A percentile compares a stretch with the other conserved stretches of the same genome.
Evolutionary conservation across 1,139 yeast genomes (phyloP).

Genomic region (Tardiomyces blankii): DNA sequence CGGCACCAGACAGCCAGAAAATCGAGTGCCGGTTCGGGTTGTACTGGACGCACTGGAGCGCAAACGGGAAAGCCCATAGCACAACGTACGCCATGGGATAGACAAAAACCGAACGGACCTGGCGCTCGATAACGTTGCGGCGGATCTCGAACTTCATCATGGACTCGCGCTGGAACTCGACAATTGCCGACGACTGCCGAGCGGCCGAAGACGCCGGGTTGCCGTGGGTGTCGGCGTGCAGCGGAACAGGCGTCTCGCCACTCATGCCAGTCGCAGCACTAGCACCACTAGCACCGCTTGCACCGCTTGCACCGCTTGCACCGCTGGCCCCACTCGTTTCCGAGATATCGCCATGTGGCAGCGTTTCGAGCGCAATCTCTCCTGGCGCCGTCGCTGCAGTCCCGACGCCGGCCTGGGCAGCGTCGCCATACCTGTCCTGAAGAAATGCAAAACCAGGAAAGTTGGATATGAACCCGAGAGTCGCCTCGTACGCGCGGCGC

Average conservation of each 20-base stretch:
- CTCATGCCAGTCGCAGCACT: too few relatives aligned
- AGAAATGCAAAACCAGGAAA: conserved; percentile 21
- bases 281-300: neutral
- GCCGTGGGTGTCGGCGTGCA: too few relatives aligned
- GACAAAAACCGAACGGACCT: conserved; percentile 68
- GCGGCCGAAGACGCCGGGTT: neutral
- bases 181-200: conserved; percentile 18
- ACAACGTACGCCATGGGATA: conserved; percentile 76
- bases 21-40: conserved; percentile 42
- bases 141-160: conserved; percentile 49
- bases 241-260: neutral
- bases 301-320: neutral
- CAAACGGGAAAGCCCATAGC: conserved; percentile 73
- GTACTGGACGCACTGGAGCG: conserved; percentile 53
- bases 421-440: conserved; percentile 3
- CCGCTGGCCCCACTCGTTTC: too few relatives aligned
- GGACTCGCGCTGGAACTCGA: conserved; percentile 45
- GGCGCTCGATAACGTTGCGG: conserved; percentile 58
- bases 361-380: too few relatives aligned
- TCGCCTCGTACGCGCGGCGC: neutral
- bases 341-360: too few relatives aligned
- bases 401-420: neutral
- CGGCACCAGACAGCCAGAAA: conserved; percentile 54
- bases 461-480: conserved; percentile 8
- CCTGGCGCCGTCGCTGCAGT: conserved; percentile 6